Conservation (phyloP, 805 yeast genomes). For the Starmera pachycereana region DNA sequence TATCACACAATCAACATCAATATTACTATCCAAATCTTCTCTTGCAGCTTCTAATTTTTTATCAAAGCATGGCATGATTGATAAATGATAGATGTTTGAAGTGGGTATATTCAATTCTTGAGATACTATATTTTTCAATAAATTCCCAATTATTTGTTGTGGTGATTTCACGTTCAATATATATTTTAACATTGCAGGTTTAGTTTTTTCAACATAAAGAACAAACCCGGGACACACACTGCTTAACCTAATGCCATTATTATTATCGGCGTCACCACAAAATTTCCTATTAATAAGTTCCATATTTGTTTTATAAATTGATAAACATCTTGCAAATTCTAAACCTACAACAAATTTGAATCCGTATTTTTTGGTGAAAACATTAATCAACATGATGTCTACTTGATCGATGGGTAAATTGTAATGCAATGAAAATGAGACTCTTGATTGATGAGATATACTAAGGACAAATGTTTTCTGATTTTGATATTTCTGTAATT, state of each 20-base stretch:
- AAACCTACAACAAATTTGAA: conserved; percentile 75
- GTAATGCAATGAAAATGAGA: conserved; percentile 67
- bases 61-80: conserved; percentile 96
- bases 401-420: conserved; percentile 38
- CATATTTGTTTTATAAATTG: conserved; percentile 42
- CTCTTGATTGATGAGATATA: conserved; percentile 77
- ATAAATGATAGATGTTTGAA: conserved; percentile 58
- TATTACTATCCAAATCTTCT: conserved; percentile 40
- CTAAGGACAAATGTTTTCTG: conserved; percentile 55
- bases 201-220: conserved; percentile 90
- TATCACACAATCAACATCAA: conserved; percentile 88
- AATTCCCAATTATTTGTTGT: conserved; percentile 82
- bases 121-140: conserved; percentile 46
- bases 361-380: conserved; percentile 53
- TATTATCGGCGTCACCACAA: background rate
- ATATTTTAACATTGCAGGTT: conserved; percentile 67
- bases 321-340: conserved; percentile 65
- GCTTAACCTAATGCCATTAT: conserved; percentile 43
- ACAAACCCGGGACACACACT: conserved; percentile 96
- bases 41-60: conserved; percentile 92
- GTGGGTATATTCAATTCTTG: conserved; percentile 20
- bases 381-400: conserved; percentile 50
- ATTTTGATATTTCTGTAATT: conserved; percentile 29
- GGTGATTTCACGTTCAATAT: conserved; percentile 77
- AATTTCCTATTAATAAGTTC: conserved; percentile 18